Percentiles rank a stretch among this genome's conserved stretches.
phyloP scores from a whole-genome alignment of 1,284 basidiomycete species.

The Moesziomyces sp. region DNA sequence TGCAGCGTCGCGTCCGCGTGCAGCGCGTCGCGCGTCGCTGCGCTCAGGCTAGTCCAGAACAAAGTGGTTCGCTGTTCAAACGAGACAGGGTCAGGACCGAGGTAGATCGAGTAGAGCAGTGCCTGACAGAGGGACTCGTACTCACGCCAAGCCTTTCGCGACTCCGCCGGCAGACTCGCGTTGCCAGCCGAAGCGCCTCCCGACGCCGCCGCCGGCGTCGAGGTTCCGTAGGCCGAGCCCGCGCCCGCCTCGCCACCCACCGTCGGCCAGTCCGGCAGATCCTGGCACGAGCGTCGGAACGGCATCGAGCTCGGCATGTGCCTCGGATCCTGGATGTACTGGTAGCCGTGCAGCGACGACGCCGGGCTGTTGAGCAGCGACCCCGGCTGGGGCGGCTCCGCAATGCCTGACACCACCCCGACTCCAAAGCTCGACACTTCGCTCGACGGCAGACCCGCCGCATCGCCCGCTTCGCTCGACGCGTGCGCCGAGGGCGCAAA shows the following conservation, averaged over 20 bases:
- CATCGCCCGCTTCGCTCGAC: constrained; percentile 12
- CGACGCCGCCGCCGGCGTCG: constrained; percentile 6
- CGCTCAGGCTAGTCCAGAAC: constrained; percentile 33
- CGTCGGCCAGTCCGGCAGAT: constrained; percentile 35
- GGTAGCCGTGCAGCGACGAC: constrained; percentile 40
- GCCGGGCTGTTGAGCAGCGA: constrained; percentile 49
- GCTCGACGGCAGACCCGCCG: constrained; percentile 15
- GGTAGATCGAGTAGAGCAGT: constrained; percentile 22
- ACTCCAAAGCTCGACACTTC: constrained; percentile 21
- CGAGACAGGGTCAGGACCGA: constrained; percentile 28
- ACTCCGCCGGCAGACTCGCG: constrained; percentile 6
- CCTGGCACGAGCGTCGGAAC: constrained; percentile 30
- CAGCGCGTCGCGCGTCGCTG: constrained; percentile 11
- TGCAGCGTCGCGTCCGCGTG: constrained; percentile 16
- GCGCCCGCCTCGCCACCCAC: constrained; percentile 5
- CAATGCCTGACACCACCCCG: constrained; percentile 12
- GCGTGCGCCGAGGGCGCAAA: constrained; percentile 21
- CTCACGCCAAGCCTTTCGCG: constrained; percentile 45
- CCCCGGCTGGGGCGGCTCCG: constrained; percentile 21
- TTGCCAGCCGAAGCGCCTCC: constrained; percentile 3
- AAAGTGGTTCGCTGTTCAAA: constrained; percentile 34
- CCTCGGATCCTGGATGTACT: constrained; percentile 30
- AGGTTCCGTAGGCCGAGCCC: neutral
- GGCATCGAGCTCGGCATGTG: constrained; percentile 28
- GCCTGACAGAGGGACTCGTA: constrained; percentile 37